Evolutionary conservation across 23 red algal genomes (phyloP).

Genomic region (Gracilaria vermiculophylla): DNA sequence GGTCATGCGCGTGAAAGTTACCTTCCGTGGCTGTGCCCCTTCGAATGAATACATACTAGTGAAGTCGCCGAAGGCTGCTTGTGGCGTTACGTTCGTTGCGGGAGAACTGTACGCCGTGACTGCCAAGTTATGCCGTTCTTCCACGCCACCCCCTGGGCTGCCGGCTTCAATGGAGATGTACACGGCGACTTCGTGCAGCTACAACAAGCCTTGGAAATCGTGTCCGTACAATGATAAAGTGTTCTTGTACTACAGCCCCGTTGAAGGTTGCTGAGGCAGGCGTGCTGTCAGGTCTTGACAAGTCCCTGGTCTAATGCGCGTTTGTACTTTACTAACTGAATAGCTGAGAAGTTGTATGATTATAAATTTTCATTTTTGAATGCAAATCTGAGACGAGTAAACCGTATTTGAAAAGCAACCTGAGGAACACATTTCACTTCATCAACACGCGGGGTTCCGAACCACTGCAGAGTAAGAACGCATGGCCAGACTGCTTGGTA

Average conservation of each 20-base stretch:
- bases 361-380: neutral
- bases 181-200: slow-evolving; percentile 54
- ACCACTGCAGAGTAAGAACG: neutral
- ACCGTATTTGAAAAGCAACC: neutral
- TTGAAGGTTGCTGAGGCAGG: slow-evolving; percentile 31
- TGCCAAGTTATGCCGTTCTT: slow-evolving; percentile 39
- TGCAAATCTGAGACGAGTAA: neutral
- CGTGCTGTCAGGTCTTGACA: too few species aligned
- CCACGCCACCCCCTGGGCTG: slow-evolving; percentile 45
- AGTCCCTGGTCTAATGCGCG: too few species aligned
- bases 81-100: slow-evolving; percentile 32
- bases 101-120: slow-evolving; percentile 38
- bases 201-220: slow-evolving; percentile 40
- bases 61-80: slow-evolving; percentile 45
- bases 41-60: slow-evolving; percentile 43
- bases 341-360: neutral
- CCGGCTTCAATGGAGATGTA: slow-evolving; percentile 54
- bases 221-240: slow-evolving; percentile 60
- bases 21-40: slow-evolving; percentile 44
- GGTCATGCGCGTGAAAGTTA: slow-evolving; percentile 53
- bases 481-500: neutral
- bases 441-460: too few species aligned
- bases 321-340: too few species aligned
- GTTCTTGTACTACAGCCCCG: slow-evolving; percentile 55
- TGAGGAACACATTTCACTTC: too few species aligned